Evolutionary conservation across 208 protist species (phyloP).

Genomic region (Trypanosoma congolense): DNA sequence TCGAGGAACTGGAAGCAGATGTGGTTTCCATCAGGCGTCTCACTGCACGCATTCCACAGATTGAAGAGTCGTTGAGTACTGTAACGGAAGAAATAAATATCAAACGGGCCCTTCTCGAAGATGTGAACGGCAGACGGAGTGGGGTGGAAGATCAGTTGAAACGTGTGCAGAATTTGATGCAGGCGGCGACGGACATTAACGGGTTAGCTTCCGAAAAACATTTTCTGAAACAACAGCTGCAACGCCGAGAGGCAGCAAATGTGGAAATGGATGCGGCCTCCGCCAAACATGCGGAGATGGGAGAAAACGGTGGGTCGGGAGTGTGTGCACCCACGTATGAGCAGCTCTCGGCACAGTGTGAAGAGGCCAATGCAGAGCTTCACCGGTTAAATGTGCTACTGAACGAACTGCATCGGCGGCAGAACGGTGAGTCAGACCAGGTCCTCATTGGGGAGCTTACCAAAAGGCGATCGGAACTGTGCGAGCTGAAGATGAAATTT

Average conservation of each 20-base stretch:
- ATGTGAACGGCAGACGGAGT: slow-evolving; percentile 17
- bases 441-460: slow-evolving; percentile 24
- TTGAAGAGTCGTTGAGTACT: slow-evolving; percentile 20
- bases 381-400: slow-evolving; percentile 53
- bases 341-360: slow-evolving; percentile 43
- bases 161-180: slow-evolving; percentile 22
- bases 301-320: slow-evolving; percentile 1
- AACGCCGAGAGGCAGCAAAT: slow-evolving; percentile 20
- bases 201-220: slow-evolving; percentile 10
- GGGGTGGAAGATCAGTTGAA: slow-evolving; percentile 11
- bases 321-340: slow-evolving; percentile 31
- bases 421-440: slow-evolving; percentile 37
- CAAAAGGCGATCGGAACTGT: slow-evolving; percentile 28
- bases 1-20: slow-evolving; percentile 36
- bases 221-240: slow-evolving; percentile 18
- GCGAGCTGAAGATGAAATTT: slow-evolving; percentile 34
- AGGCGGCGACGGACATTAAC: slow-evolving; percentile 17
- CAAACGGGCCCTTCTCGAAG: slow-evolving; percentile 16
- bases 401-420: slow-evolving; percentile 45
- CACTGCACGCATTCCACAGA: slow-evolving; percentile 14
- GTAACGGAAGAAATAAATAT: slow-evolving; percentile 23
- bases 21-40: slow-evolving; percentile 35
- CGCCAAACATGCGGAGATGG: neutral
- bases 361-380: slow-evolving; percentile 37
- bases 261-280: neutral